Percentiles rank a stretch among this genome's conserved stretches.
Conservation (phyloP, 2,329 filamentous ascomycete genomes). For the Uncinocarpus reesii region DNA sequence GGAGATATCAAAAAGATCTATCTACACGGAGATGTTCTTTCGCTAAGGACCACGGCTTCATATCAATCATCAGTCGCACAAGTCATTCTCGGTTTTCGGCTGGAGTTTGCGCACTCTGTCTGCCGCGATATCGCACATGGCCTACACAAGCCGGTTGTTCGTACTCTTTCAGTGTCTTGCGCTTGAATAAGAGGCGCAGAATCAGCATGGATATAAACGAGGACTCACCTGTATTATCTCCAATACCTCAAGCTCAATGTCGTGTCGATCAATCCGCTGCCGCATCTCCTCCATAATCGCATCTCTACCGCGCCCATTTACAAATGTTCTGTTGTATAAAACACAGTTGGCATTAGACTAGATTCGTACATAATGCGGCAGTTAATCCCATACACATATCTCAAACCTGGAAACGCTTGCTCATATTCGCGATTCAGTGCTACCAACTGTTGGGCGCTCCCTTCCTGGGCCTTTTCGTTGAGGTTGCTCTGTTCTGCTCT, state of each 20-base stretch:
- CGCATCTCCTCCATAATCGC: constrained; percentile 77
- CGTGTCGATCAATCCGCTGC: constrained; percentile 56
- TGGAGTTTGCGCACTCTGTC: constrained; percentile 61
- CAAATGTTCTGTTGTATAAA: constrained; percentile 54
- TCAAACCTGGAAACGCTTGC: constrained; percentile 63
- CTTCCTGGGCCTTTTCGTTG: constrained; percentile 24
- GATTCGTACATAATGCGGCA: constrained; percentile 5
- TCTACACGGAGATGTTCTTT: too few relatives aligned
- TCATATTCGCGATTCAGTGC: constrained; percentile 70
- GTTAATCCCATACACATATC: constrained; percentile 54
- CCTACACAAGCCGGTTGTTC: constrained; percentile 39
- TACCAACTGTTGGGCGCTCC: constrained; percentile 40
- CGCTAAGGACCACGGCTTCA: too few relatives aligned
- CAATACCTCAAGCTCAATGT: constrained; percentile 56
- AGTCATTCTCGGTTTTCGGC: too few relatives aligned
- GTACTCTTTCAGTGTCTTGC: too few relatives aligned
- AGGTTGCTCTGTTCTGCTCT: constrained; percentile 72
- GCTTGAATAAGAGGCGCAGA: background rate
- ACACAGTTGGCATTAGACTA: background rate
- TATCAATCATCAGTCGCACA: too few relatives aligned
- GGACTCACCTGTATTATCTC: constrained; percentile 61
- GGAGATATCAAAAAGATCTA: too few relatives aligned
- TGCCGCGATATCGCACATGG: constrained; percentile 83
- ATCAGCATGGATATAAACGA: background rate
- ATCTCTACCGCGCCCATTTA: constrained; percentile 65